Evolutionary conservation across 2,329 filamentous ascomycete species (phyloP).

Genomic region (Stylonectria norvegica): DNA sequence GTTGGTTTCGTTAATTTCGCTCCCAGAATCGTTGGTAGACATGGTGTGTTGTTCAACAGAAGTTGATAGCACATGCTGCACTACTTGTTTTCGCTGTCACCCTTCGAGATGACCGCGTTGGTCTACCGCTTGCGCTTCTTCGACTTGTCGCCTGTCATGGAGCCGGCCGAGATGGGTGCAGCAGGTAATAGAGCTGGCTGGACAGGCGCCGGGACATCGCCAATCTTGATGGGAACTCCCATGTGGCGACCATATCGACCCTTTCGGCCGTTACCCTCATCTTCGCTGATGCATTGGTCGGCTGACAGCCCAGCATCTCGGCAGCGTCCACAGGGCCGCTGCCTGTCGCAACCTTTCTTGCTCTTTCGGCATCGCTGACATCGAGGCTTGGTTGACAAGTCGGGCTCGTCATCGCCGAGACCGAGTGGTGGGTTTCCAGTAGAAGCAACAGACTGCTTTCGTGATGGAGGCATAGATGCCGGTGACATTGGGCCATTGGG

Average conservation of each 20-base stretch:
- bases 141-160: slow-evolving; percentile 47
- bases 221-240: slow-evolving; percentile 62
- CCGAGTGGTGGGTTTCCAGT: slow-evolving; percentile 46
- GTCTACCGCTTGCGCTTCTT: slow-evolving; percentile 60
- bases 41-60: too few species aligned
- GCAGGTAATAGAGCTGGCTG: slow-evolving; percentile 42
- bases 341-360: slow-evolving; percentile 98
- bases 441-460: slow-evolving; percentile 73
- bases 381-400: slow-evolving; percentile 90
- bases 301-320: slow-evolving; percentile 91
- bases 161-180: slow-evolving; percentile 40
- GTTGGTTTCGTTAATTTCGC: slow-evolving; percentile 8
- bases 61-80: too few species aligned
- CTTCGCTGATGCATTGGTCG: slow-evolving; percentile 94
- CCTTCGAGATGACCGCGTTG: not conserved
- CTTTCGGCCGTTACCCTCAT: slow-evolving; percentile 95
- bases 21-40: too few species aligned
- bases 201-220: slow-evolving; percentile 43
- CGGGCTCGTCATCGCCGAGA: slow-evolving; percentile 83
- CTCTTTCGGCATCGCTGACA: slow-evolving; percentile 99
- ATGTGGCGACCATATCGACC: slow-evolving; percentile 79
- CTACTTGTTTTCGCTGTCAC: too few species aligned
- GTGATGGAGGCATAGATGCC: slow-evolving; percentile 66
- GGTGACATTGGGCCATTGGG: slow-evolving; percentile 55
- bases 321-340: slow-evolving; percentile 91